Conservation (phyloP, 176 grass and related monocot genomes). For the maize (Zea mays) region DNA sequence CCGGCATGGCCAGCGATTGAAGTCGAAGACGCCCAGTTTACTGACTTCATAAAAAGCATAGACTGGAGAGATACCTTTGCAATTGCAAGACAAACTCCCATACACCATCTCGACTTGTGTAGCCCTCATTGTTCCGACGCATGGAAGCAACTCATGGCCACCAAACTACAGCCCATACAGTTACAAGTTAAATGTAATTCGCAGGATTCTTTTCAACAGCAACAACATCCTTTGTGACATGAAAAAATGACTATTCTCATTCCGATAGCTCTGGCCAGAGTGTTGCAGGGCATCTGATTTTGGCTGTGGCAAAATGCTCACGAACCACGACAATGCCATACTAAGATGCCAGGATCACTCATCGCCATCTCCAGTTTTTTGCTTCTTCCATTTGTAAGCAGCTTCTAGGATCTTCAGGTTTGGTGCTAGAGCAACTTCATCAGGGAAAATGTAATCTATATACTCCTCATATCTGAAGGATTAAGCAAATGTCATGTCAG, state of each 20-base stretch:
- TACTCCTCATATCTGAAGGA: conserved; percentile 81
- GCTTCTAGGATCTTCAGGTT: conserved; percentile 85
- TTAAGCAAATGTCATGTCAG: conserved; percentile 40
- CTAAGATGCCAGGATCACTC: conserved; percentile 45
- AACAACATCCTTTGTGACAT: not conserved
- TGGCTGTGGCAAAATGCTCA: not conserved
- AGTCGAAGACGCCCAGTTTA: not conserved
- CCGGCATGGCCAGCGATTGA: not conserved
- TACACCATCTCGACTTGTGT: not conserved
- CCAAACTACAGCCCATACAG: not conserved
- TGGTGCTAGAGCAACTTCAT: conserved; percentile 74
- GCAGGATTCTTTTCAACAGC: not conserved
- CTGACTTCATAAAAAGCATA: not conserved
- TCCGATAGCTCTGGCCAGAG: not conserved
- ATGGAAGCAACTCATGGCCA: not conserved
- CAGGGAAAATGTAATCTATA: conserved; percentile 85
- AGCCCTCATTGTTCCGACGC: not conserved
- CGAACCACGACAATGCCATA: not conserved
- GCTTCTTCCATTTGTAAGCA: conserved; percentile 91
- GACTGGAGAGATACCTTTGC: not conserved
- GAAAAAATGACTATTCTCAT: not conserved
- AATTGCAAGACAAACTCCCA: not conserved
- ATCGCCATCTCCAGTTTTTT: conserved; percentile 61
- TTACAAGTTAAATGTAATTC: not conserved
- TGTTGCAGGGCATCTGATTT: conserved; percentile 7